A percentile compares a stretch with the other conserved stretches of the same genome.
phyloP scores from a whole-genome alignment of 768 basidiomycete species.

The Gloeopeniophorella convolvens region DNA sequence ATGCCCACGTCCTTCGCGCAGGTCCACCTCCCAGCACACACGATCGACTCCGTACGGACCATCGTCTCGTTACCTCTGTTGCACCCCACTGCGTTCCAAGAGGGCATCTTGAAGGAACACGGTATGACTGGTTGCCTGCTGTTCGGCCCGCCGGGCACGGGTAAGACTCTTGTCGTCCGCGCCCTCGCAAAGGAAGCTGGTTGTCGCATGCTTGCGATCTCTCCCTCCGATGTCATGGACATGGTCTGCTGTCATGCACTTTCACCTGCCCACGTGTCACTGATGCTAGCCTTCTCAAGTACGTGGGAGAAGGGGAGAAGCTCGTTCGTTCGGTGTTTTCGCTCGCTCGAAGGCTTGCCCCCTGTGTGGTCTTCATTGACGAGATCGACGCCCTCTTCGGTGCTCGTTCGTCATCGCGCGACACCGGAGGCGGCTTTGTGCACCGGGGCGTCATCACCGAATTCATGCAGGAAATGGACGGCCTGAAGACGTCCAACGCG shows the following conservation, averaged over 20 bases:
- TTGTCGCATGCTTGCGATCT: constrained; percentile 85
- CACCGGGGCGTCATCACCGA: constrained; percentile 87
- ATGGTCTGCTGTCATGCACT: constrained; percentile 51
- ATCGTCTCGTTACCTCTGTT: constrained; percentile 86
- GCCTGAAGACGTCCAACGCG: constrained; percentile 71
- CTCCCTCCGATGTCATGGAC: constrained; percentile 93
- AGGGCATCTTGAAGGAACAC: constrained; percentile 87
- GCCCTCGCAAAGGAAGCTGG: constrained; percentile 92
- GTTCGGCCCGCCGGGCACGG: constrained; percentile 91
- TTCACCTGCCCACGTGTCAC: background rate
- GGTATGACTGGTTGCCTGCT: constrained; percentile 86
- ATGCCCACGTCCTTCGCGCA: constrained; percentile 82
- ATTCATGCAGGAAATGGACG: constrained; percentile 98
- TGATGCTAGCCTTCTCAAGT: constrained; percentile 36
- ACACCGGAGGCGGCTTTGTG: constrained; percentile 73
- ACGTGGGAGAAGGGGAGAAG: constrained; percentile 86
- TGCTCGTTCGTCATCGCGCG: constrained; percentile 69
- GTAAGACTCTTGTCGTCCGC: constrained; percentile 84
- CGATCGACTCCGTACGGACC: constrained; percentile 87
- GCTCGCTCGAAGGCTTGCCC: constrained; percentile 77
- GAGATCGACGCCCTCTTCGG: constrained; percentile 93
- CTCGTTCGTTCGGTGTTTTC: constrained; percentile 85
- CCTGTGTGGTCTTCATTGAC: constrained; percentile 91
- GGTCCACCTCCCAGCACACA: constrained; percentile 82
- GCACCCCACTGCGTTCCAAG: constrained; percentile 80